Evolutionary conservation across 345 rosid genomes (phyloP).

Genomic region (Erodium maritimum): DNA sequence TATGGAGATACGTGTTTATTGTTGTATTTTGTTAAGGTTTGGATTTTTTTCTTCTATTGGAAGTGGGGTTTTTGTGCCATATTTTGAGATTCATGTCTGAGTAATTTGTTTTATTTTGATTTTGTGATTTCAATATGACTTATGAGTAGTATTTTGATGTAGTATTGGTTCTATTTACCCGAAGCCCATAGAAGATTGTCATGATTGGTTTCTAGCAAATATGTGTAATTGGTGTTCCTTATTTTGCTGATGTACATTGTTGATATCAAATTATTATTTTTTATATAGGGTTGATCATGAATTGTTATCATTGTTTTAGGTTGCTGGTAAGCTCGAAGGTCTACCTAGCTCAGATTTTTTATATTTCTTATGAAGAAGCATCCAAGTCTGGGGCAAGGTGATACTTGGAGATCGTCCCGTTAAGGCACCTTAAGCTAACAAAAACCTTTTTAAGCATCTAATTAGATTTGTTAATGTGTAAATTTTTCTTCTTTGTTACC

Average conservation of each 20-base stretch:
- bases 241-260: neutral
- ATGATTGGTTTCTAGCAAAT: conserved; percentile 96
- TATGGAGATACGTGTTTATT: too few relatives aligned
- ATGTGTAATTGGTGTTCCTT: conserved; percentile 17
- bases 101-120: too few relatives aligned
- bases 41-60: too few relatives aligned
- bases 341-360: conserved; percentile 90
- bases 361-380: conserved; percentile 89
- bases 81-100: too few relatives aligned
- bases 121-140: too few relatives aligned
- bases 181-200: neutral
- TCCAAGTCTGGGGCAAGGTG: conserved; percentile 60
- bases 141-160: too few relatives aligned
- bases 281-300: conserved; percentile 30
- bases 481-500: too few relatives aligned
- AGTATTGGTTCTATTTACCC: too few relatives aligned
- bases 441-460: neutral
- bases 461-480: neutral
- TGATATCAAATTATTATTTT: neutral
- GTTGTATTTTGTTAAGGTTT: too few relatives aligned
- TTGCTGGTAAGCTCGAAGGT: conserved; percentile 70
- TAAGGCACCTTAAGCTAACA: conserved; percentile 25
- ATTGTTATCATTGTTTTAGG: conserved; percentile 22
- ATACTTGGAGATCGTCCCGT: conserved; percentile 96
- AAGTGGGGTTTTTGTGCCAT: too few relatives aligned